Conservation (phyloP, 139 green algal genomes). For the Coelastrella sp. region DNA sequence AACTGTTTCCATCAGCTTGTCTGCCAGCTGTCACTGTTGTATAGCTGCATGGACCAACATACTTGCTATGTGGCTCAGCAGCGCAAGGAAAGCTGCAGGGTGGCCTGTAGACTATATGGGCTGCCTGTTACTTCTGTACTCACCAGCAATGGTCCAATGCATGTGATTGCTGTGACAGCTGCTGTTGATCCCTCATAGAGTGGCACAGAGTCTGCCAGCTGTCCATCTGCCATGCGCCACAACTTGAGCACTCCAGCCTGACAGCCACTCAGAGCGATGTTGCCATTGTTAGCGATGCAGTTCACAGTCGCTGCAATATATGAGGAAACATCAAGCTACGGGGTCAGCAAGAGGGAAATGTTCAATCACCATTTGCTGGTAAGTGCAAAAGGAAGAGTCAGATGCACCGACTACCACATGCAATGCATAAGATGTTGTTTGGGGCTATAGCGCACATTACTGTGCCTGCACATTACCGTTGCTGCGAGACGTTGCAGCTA, state of each 20-base stretch:
- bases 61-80: not conserved
- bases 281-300: constrained; percentile 22
- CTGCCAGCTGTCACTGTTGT: too few species aligned
- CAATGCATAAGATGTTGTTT: not conserved
- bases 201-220: constrained; percentile 27
- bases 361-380: too few species aligned
- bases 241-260: constrained; percentile 13
- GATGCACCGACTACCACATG: too few species aligned
- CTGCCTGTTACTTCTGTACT: too few species aligned
- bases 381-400: too few species aligned
- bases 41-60: too few species aligned
- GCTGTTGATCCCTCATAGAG: not conserved
- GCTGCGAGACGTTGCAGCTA: not conserved
- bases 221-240: constrained; percentile 41
- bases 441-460: not conserved
- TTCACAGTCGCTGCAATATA: constrained; percentile 21
- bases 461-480: not conserved
- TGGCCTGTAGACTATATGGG: not conserved
- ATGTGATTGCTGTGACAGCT: not conserved
- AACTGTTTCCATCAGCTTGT: too few species aligned
- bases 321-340: too few species aligned
- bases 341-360: too few species aligned
- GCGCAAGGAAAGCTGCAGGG: not conserved
- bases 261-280: constrained; percentile 30
- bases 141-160: constrained; percentile 34